phyloP scores from a whole-genome alignment of 495 filamentous ascomycete genomes.

The Jackrogersella minutella region DNA sequence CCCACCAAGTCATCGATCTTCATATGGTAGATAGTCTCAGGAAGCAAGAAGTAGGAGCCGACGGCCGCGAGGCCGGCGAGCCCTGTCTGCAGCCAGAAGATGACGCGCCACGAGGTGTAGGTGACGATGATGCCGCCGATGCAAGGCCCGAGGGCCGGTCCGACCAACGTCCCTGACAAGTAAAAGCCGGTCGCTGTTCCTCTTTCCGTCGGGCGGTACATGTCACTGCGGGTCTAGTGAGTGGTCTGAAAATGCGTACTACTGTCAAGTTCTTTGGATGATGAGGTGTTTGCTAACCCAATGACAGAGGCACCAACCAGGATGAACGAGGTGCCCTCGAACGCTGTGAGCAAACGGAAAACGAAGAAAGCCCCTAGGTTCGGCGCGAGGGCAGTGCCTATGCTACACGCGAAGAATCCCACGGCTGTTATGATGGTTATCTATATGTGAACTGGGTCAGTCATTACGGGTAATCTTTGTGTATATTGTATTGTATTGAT shows the following conservation, averaged over 20 bases:
- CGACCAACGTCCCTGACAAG: conserved; percentile 71
- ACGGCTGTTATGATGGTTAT: conserved; percentile 63
- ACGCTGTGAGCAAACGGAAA: conserved; percentile 73
- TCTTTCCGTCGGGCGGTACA: conserved; percentile 70
- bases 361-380: conserved; percentile 73
- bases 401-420: conserved; percentile 68
- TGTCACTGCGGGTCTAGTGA: conserved; percentile 54
- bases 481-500: background rate
- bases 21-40: conserved; percentile 72
- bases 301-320: conserved; percentile 71
- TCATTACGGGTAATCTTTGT: background rate
- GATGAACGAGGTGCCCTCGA: conserved; percentile 75
- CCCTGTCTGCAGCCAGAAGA: conserved; percentile 77
- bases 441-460: conserved; percentile 44
- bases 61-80: conserved; percentile 65
- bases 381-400: conserved; percentile 72
- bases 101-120: conserved; percentile 70
- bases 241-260: background rate
- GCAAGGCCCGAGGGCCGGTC: conserved; percentile 75
- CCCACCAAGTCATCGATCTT: conserved; percentile 63
- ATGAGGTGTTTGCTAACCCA: conserved; percentile 41
- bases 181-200: conserved; percentile 76
- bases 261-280: background rate
- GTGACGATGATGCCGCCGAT: conserved; percentile 74
- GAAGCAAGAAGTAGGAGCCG: conserved; percentile 69